phyloP scores from a whole-genome alignment of 1,284 basidiomycete genomes.

The Limonomyces culmigenus region DNA sequence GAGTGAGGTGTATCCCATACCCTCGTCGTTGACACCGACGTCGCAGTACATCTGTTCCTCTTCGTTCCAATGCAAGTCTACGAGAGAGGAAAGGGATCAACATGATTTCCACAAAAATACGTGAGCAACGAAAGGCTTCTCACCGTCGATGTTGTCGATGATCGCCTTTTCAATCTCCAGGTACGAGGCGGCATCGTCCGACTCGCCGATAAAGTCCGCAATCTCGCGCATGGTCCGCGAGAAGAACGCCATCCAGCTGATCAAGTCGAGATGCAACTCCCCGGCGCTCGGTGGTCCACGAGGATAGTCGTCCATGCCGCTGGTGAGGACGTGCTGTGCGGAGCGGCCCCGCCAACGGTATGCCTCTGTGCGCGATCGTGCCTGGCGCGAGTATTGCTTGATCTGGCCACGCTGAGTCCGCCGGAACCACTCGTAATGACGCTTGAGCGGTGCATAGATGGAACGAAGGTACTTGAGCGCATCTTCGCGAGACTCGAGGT shows the following conservation, averaged over 20 bases:
- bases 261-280: constrained; percentile 83
- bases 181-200: constrained; percentile 66
- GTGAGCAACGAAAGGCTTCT: constrained; percentile 6
- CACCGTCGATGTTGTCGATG: constrained; percentile 76
- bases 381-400: constrained; percentile 71
- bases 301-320: constrained; percentile 92
- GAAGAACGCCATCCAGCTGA: constrained; percentile 93
- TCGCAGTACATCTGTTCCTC: constrained; percentile 88
- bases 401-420: constrained; percentile 87
- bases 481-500: constrained; percentile 39
- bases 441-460: constrained; percentile 71
- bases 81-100: too few relatives aligned
- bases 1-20: constrained; percentile 21
- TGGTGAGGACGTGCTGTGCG: constrained; percentile 75
- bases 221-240: constrained; percentile 79
- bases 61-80: constrained; percentile 89
- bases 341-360: constrained; percentile 93
- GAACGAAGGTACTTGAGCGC: constrained; percentile 55
- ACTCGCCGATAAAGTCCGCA: constrained; percentile 67
- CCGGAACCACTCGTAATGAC: constrained; percentile 93
- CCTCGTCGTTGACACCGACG: constrained; percentile 68
- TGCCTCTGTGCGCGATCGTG: constrained; percentile 73
- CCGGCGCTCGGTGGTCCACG: constrained; percentile 76
- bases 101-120: constrained; percentile 4
- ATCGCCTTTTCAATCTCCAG: constrained; percentile 65